Percentiles rank a stretch among this genome's conserved stretches.
Conservation (phyloP, 2,329 filamentous ascomycete species). For the Fusarium sp. region DNA sequence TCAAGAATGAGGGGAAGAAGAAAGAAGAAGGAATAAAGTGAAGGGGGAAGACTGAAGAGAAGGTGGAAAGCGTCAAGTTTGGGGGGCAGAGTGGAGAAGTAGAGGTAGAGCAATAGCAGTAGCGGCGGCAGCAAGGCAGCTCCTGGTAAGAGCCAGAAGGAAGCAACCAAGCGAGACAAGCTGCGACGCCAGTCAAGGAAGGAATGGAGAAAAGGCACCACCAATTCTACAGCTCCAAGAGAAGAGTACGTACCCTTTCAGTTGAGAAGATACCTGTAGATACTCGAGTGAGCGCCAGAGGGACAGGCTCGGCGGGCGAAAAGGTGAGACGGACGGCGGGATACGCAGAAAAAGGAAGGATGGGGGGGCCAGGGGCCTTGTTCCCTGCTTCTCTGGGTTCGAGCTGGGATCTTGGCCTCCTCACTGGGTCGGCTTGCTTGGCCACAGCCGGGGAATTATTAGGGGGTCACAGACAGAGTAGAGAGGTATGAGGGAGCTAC, state of each 20-base stretch:
- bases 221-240: neutral
- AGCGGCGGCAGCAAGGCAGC: neutral
- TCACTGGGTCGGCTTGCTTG: conserved; percentile 22
- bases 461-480: conserved; percentile 2
- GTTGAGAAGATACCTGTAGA: conserved; percentile 25
- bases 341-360: conserved; percentile 15
- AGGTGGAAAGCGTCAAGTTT: conserved; percentile 28
- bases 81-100: conserved; percentile 32
- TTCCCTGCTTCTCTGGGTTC: conserved; percentile 23
- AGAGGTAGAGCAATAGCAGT: conserved; percentile 7
- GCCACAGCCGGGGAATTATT: conserved; percentile 23
- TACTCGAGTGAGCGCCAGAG: conserved; percentile 12
- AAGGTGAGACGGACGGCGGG: conserved; percentile 37
- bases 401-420: conserved; percentile 23
- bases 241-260: conserved; percentile 29
- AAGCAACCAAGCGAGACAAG: conserved; percentile 41
- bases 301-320: conserved; percentile 22
- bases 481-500: neutral
- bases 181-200: conserved; percentile 37
- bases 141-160: conserved; percentile 16
- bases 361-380: conserved; percentile 18
- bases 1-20: conserved; percentile 23
- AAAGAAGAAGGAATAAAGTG: conserved; percentile 22
- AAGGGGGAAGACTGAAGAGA: conserved; percentile 35
- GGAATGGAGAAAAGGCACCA: conserved; percentile 33